phyloP scores from a whole-genome alignment of 164 flowering plant genomes.

The Santalum album region DNA sequence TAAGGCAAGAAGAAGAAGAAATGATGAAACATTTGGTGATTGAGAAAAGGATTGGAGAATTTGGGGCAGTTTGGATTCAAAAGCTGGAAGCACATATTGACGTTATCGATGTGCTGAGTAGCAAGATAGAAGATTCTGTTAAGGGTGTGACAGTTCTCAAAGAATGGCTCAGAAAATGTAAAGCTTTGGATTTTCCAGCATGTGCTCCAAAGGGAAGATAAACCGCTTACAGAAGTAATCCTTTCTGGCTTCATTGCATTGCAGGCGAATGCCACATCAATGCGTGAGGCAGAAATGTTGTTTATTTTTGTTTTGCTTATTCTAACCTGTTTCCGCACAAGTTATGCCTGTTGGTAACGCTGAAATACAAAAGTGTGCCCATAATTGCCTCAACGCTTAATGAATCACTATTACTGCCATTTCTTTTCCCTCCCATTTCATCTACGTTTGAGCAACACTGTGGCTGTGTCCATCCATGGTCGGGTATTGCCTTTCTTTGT shows the following conservation, averaged over 20 bases:
- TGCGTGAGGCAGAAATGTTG: too few species aligned
- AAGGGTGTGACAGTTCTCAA: conserved; percentile 21
- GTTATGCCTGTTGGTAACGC: too few species aligned
- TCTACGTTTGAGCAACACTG: too few species aligned
- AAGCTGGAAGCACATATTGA: conserved; percentile 17
- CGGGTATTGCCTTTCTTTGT: too few species aligned
- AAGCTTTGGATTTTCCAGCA: conserved; percentile 11
- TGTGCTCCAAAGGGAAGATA: conserved; percentile 2
- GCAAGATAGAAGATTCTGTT: conserved; percentile 21
- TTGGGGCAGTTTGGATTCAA: conserved; percentile 21
- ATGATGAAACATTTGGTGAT: conserved; percentile 24
- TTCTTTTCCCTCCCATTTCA: too few species aligned
- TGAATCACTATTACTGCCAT: too few species aligned
- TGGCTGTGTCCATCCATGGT: too few species aligned
- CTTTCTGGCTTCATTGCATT: neutral
- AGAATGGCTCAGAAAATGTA: conserved; percentile 19
- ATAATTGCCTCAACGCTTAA: too few species aligned
- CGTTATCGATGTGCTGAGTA: conserved; percentile 12
- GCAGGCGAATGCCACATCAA: neutral
- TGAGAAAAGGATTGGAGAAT: conserved; percentile 27
- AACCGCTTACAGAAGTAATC: neutral
- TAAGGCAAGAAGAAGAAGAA: conserved; percentile 62
- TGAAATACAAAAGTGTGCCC: too few species aligned
- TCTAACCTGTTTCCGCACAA: too few species aligned
- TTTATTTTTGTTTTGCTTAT: too few species aligned